Evolutionary conservation across 345 rosid genomes (phyloP).

Genomic region (Moricandia moricandioides): DNA sequence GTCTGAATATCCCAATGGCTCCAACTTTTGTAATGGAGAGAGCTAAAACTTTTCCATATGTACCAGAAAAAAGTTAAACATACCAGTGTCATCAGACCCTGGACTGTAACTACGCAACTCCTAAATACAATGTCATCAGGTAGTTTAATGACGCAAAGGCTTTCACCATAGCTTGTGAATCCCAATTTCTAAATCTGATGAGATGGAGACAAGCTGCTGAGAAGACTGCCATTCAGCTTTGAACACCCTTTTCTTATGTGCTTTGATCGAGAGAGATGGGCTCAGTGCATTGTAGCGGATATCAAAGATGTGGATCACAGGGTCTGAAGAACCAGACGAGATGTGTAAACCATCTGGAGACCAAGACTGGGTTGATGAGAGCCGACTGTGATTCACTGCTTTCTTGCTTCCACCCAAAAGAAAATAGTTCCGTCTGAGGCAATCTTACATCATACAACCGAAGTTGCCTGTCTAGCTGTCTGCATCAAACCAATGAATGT

Average conservation of each 20-base stretch:
- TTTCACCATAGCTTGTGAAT: slow-evolving; percentile 36
- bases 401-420: slow-evolving; percentile 41
- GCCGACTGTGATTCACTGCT: slow-evolving; percentile 39
- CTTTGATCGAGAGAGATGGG: slow-evolving; percentile 25
- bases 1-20: not conserved
- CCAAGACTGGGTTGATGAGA: slow-evolving; percentile 38
- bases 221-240: slow-evolving; percentile 42
- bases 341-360: slow-evolving; percentile 40
- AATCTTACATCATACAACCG: slow-evolving; percentile 38
- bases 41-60: not conserved
- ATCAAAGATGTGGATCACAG: slow-evolving; percentile 39
- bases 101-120: not conserved
- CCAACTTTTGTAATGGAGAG: not conserved
- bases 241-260: slow-evolving; percentile 38
- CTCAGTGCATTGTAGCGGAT: slow-evolving; percentile 34
- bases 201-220: slow-evolving; percentile 35
- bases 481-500: slow-evolving; percentile 2
- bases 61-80: not conserved
- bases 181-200: slow-evolving; percentile 37
- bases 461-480: slow-evolving; percentile 37
- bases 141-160: not conserved
- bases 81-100: not conserved
- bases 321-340: slow-evolving; percentile 38
- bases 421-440: slow-evolving; percentile 36
- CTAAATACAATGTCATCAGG: not conserved